phyloP scores from a whole-genome alignment of 768 basidiomycete genomes.

The Austroboletus eburneus region DNA sequence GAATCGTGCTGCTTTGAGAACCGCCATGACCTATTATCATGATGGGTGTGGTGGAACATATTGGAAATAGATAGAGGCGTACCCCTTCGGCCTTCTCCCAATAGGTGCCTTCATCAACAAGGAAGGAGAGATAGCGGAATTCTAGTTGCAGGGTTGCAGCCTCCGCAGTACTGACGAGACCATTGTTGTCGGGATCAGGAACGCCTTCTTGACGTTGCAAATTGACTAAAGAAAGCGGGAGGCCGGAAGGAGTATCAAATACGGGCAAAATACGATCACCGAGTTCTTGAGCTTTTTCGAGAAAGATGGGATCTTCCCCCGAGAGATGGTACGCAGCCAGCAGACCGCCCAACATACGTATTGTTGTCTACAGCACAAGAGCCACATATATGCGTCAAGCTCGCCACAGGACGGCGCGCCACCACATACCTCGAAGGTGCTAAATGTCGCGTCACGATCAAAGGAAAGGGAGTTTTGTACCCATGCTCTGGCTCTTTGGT shows the following conservation, averaged over 20 bases:
- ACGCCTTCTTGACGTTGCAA: slow-evolving; percentile 58
- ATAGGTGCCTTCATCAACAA: slow-evolving; percentile 75
- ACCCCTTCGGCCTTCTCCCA: slow-evolving; percentile 81
- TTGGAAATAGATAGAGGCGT: slow-evolving; percentile 1
- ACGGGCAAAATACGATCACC: slow-evolving; percentile 80
- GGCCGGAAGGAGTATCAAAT: slow-evolving; percentile 77
- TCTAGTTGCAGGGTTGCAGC: slow-evolving; percentile 88
- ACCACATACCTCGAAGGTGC: slow-evolving; percentile 77
- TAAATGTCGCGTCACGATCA: slow-evolving; percentile 74
- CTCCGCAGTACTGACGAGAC: slow-evolving; percentile 77
- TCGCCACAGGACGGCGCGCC: neutral
- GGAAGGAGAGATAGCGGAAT: slow-evolving; percentile 76
- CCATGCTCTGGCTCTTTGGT: slow-evolving; percentile 74
- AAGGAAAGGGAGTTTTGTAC: slow-evolving; percentile 64
- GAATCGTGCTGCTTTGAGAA: slow-evolving; percentile 58
- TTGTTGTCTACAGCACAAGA: slow-evolving; percentile 64
- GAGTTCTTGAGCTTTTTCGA: slow-evolving; percentile 76
- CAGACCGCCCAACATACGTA: slow-evolving; percentile 87
- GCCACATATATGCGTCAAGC: slow-evolving; percentile 1
- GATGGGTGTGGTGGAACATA: neutral
- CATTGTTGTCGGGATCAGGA: slow-evolving; percentile 53
- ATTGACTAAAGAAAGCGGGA: slow-evolving; percentile 81
- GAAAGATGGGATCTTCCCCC: slow-evolving; percentile 58
- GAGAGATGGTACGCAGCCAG: slow-evolving; percentile 83
- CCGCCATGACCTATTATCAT: slow-evolving; percentile 59